Conservation (phyloP, 345 rosid genomes). For the Murraya paniculata region DNA sequence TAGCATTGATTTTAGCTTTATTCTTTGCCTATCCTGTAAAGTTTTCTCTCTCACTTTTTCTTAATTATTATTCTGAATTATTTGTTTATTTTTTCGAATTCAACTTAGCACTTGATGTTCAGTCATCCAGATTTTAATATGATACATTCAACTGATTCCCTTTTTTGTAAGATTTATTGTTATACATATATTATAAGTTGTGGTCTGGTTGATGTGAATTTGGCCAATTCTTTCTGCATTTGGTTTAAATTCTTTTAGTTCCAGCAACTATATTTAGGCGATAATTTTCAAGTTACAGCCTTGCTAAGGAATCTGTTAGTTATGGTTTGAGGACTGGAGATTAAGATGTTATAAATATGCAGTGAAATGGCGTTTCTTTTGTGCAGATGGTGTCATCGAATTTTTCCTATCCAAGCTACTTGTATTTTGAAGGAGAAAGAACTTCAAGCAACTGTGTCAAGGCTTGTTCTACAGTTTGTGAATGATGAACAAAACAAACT, state of each 20-base stretch:
- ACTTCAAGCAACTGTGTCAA: constrained; percentile 59
- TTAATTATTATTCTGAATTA: background rate
- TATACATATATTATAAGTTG: background rate
- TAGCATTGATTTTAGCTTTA: background rate
- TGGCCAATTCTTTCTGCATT: background rate
- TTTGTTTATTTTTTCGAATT: background rate
- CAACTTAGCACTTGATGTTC: background rate
- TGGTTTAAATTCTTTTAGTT: background rate
- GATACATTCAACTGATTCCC: background rate
- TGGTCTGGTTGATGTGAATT: background rate
- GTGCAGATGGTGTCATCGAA: constrained; percentile 94
- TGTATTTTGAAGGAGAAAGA: constrained; percentile 74
- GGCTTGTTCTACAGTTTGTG: constrained; percentile 62
- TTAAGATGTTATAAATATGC: constrained; percentile 1
- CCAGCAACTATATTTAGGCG: background rate
- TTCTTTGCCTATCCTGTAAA: background rate
- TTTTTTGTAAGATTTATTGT: background rate
- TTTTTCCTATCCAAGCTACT: constrained; percentile 90
- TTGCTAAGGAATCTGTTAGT: background rate
- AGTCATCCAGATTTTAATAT: background rate
- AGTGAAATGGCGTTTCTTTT: constrained; percentile 19
- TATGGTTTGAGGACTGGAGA: background rate
- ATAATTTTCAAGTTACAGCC: background rate
- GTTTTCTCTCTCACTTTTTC: background rate
- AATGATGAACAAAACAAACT: constrained; percentile 46